Evolutionary conservation across 1,284 basidiomycete species (phyloP).

Genomic region (Salmacisia buchloeana): DNA sequence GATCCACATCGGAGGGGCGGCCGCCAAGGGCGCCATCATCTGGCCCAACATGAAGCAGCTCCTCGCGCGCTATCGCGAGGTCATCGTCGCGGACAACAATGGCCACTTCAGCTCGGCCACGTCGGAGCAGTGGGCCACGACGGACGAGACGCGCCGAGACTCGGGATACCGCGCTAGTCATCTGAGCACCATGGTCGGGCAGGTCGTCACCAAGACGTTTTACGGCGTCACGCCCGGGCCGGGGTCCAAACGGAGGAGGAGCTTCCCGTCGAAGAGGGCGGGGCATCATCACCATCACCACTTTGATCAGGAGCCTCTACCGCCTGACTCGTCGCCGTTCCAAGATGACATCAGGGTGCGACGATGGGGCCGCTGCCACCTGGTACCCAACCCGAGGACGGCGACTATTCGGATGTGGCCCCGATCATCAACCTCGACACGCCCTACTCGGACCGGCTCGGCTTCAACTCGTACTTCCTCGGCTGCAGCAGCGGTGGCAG

Average conservation of each 20-base stretch:
- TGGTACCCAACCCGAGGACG: not conserved
- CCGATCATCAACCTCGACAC: not conserved
- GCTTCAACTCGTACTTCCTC: conserved; percentile 28
- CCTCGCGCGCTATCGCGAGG: conserved; percentile 23
- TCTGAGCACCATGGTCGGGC: conserved; percentile 17
- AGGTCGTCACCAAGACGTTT: conserved; percentile 23
- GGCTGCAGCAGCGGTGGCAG: conserved; percentile 33
- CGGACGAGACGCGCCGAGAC: conserved; percentile 15
- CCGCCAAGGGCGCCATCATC: conserved; percentile 19
- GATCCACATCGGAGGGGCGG: conserved; percentile 24
- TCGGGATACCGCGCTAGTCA: conserved; percentile 26
- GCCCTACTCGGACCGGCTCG: not conserved
- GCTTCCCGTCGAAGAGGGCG: too few relatives aligned
- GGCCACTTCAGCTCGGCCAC: conserved; percentile 22
- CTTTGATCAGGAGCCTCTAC: too few relatives aligned
- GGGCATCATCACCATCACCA: not conserved
- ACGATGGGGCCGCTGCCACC: not conserved
- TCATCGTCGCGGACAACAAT: conserved; percentile 23
- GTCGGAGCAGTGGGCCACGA: conserved; percentile 11
- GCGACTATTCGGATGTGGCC: not conserved
- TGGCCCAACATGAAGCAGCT: conserved; percentile 32
- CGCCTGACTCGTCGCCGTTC: too few relatives aligned
- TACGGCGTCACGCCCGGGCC: conserved; percentile 15
- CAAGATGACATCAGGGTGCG: not conserved
- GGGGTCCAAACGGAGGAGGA: not conserved